These are phyloP conservation scores for Annulohypoxylon moriforme DNA, from an alignment of 495 filamentous ascomycete species.

Conservation along the genomic window DNA sequence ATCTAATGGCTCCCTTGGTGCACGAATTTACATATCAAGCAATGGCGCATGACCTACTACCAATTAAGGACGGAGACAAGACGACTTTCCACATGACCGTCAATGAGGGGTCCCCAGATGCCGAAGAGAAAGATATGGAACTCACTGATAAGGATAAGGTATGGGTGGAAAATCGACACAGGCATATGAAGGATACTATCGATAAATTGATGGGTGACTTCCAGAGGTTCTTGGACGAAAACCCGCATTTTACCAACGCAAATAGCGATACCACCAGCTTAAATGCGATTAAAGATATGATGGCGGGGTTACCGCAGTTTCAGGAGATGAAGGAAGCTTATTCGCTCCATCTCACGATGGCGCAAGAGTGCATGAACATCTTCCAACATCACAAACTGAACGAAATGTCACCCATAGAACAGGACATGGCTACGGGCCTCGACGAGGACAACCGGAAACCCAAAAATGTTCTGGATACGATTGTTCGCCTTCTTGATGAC, in stretches of 20 bases:
- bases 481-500: slow-evolving; percentile 89
- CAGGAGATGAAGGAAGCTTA: slow-evolving; percentile 95
- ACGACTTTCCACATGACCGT: slow-evolving; percentile 82
- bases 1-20: slow-evolving; percentile 83
- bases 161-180: slow-evolving; percentile 92
- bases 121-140: slow-evolving; percentile 88
- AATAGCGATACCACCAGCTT: slow-evolving; percentile 75
- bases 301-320: slow-evolving; percentile 93
- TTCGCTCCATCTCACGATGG: slow-evolving; percentile 95
- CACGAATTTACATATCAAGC: slow-evolving; percentile 99
- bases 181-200: slow-evolving; percentile 98
- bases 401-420: slow-evolving; percentile 86
- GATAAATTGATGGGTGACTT: slow-evolving; percentile 94
- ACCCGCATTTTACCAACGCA: slow-evolving; percentile 91
- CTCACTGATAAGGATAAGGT: slow-evolving; percentile 89
- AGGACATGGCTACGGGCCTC: slow-evolving; percentile 87
- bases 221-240: slow-evolving; percentile 86
- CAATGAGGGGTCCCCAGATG: slow-evolving; percentile 73
- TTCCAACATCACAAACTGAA: slow-evolving; percentile 86
- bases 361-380: slow-evolving; percentile 94
- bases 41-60: slow-evolving; percentile 93
- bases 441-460: slow-evolving; percentile 94
- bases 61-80: slow-evolving; percentile 87
- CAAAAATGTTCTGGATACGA: slow-evolving; percentile 84
- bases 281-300: slow-evolving; percentile 95